Evolutionary conservation across 2,329 filamentous ascomycete genomes (phyloP).

Genomic region (Dactylellina haptotyla): DNA sequence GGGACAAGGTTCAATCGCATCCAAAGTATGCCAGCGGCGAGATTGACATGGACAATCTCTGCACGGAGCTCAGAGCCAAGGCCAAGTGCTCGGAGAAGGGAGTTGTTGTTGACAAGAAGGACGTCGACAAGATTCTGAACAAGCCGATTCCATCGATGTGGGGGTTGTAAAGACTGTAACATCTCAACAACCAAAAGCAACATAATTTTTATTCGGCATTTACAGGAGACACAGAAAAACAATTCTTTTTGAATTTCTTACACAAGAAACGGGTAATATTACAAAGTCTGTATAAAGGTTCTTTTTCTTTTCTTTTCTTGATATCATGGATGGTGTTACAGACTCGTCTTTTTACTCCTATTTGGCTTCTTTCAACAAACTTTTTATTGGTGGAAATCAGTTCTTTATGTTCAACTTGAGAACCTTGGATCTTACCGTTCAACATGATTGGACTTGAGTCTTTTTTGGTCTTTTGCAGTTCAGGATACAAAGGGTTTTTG

Average conservation of each 20-base stretch:
- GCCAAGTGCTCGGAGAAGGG: slow-evolving; percentile 92
- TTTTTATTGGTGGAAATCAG: slow-evolving; percentile 27
- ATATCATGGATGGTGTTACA: slow-evolving; percentile 54
- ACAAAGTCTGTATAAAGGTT: slow-evolving; percentile 52
- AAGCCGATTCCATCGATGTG: slow-evolving; percentile 54
- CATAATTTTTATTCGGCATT: slow-evolving; percentile 33
- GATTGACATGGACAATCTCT: slow-evolving; percentile 92
- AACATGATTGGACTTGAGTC: slow-evolving; percentile 12
- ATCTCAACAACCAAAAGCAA: slow-evolving; percentile 19
- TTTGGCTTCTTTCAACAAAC: slow-evolving; percentile 36
- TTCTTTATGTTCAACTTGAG: slow-evolving; percentile 7
- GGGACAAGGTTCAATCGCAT: slow-evolving; percentile 73
- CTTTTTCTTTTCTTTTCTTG: slow-evolving; percentile 21
- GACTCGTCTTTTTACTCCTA: slow-evolving; percentile 8
- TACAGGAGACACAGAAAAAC: slow-evolving; percentile 47
- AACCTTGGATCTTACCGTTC: slow-evolving; percentile 14
- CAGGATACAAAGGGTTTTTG: slow-evolving; percentile 50
- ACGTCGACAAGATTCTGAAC: slow-evolving; percentile 72
- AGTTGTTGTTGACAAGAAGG: slow-evolving; percentile 85
- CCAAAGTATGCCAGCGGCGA: slow-evolving; percentile 84
- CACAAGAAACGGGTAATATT: slow-evolving; percentile 47
- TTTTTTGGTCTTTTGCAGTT: slow-evolving; percentile 10
- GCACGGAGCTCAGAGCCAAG: slow-evolving; percentile 91
- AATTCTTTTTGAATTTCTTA: slow-evolving; percentile 21
- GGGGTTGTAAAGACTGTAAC: slow-evolving; percentile 37